phyloP scores from a whole-genome alignment of 2,329 filamentous ascomycete species.

The Myriosclerotinia curreyana region DNA sequence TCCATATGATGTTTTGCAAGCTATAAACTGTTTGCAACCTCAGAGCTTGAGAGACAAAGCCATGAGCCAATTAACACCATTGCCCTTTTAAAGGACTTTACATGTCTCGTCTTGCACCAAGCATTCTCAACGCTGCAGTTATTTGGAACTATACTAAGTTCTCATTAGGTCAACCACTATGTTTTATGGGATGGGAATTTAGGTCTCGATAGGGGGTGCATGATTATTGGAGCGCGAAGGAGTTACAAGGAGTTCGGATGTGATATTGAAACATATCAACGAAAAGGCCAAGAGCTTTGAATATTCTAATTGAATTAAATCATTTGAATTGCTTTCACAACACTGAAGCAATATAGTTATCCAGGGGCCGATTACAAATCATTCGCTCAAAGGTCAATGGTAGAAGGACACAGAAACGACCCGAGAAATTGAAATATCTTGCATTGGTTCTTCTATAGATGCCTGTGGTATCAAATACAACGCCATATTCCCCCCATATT shows the following conservation, averaged over 20 bases:
- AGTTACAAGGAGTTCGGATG: slow-evolving; percentile 13
- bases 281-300: not conserved
- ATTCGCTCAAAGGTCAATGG: not conserved
- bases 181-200: slow-evolving; percentile 10
- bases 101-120: slow-evolving; percentile 25
- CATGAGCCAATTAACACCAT: slow-evolving; percentile 97
- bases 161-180: not conserved
- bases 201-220: not conserved
- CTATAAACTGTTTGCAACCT: slow-evolving; percentile 99
- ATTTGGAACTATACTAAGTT: not conserved
- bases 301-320: not conserved
- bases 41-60: slow-evolving; percentile 80
- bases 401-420: not conserved
- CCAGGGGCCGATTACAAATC: not conserved
- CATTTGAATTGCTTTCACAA: not conserved
- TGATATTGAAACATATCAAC: not conserved
- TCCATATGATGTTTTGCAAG: slow-evolving; percentile 82
- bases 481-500: slow-evolving; percentile 22
- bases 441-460: slow-evolving; percentile 24
- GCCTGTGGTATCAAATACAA: slow-evolving; percentile 35
- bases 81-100: slow-evolving; percentile 66
- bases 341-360: not conserved
- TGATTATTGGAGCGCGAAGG: not conserved
- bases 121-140: not conserved
- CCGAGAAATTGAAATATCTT: not conserved